These are phyloP conservation scores for Globisporangium spiculum DNA, from an alignment of 352 stramenopile genomes.

Conservation along the genomic window DNA sequence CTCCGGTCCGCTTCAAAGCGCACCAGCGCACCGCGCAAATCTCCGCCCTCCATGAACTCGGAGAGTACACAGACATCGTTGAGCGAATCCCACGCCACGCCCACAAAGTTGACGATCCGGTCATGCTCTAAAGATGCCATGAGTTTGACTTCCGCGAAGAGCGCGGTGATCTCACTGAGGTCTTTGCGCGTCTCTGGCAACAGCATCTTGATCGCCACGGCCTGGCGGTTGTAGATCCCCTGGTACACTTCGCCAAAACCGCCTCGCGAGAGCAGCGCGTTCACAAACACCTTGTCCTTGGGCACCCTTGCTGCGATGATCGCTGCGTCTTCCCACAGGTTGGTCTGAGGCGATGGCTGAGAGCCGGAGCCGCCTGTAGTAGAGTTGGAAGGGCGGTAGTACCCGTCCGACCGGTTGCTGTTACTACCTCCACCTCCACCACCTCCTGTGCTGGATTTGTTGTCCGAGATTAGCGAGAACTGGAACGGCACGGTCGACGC, in stretches of 20 bases:
- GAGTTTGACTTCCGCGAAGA: slow-evolving; percentile 44
- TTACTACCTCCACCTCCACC: neutral
- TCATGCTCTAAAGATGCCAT: slow-evolving; percentile 36
- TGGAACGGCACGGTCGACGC: neutral
- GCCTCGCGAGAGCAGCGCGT: slow-evolving; percentile 28
- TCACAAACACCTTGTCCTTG: slow-evolving; percentile 23
- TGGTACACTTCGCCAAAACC: slow-evolving; percentile 44
- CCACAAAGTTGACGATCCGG: slow-evolving; percentile 39
- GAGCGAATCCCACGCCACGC: slow-evolving; percentile 50
- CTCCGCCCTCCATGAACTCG: slow-evolving; percentile 43
- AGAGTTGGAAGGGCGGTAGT: neutral
- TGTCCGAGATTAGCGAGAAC: neutral
- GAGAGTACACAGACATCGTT: slow-evolving; percentile 35
- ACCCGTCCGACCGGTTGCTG: neutral
- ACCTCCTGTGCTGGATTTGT: neutral
- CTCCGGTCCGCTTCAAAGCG: slow-evolving; percentile 22
- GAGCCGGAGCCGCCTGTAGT: neutral
- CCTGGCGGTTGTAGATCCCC: slow-evolving; percentile 31
- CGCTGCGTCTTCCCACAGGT: slow-evolving; percentile 34
- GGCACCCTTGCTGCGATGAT: slow-evolving; percentile 33
- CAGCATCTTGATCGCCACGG: slow-evolving; percentile 43
- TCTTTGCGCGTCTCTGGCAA: slow-evolving; percentile 29
- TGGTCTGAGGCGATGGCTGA: neutral
- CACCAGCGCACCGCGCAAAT: slow-evolving; percentile 35
- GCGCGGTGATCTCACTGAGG: slow-evolving; percentile 28